Evolutionary conservation across 2,329 filamentous ascomycete species (phyloP).

Genomic region (Blumeria hordei): DNA sequence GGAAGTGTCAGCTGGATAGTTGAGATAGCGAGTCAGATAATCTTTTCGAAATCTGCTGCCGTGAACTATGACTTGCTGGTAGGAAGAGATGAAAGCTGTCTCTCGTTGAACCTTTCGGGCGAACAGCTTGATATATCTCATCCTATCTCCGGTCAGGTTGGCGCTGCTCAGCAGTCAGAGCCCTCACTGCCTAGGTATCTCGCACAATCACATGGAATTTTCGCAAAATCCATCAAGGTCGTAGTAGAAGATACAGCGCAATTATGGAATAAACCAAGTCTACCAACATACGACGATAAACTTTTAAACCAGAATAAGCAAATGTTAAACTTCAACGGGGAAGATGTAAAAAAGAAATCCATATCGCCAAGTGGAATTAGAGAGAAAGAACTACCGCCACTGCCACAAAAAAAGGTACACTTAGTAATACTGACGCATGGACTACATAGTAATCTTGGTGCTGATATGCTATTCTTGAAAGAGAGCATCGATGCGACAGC

Average conservation of each 20-base stretch:
- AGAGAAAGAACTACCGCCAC: neutral
- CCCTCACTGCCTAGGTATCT: conserved; percentile 32
- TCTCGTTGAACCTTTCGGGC: conserved; percentile 35
- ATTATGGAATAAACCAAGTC: conserved; percentile 74
- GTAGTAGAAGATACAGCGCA: conserved; percentile 70
- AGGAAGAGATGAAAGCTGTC: conserved; percentile 61
- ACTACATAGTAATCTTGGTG: conserved; percentile 80
- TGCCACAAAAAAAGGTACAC: conserved; percentile 47
- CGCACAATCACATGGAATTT: conserved; percentile 50
- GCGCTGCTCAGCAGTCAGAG: conserved; percentile 47
- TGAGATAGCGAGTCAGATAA: conserved; percentile 75
- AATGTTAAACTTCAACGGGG: conserved; percentile 20
- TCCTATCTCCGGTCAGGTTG: conserved; percentile 39
- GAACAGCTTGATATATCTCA: conserved; percentile 23
- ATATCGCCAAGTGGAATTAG: neutral
- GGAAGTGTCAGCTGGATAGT: conserved; percentile 63
- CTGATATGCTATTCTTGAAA: conserved; percentile 92
- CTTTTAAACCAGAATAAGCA: conserved; percentile 24
- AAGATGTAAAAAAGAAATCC: too few species aligned
- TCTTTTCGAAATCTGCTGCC: conserved; percentile 73
- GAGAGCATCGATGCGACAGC: conserved; percentile 82
- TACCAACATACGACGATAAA: conserved; percentile 34
- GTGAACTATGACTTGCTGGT: conserved; percentile 76
- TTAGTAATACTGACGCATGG: conserved; percentile 85
- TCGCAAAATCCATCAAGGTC: conserved; percentile 55